Conservation (phyloP, 164 flowering plant genomes). For the Nymphaea colorata region DNA sequence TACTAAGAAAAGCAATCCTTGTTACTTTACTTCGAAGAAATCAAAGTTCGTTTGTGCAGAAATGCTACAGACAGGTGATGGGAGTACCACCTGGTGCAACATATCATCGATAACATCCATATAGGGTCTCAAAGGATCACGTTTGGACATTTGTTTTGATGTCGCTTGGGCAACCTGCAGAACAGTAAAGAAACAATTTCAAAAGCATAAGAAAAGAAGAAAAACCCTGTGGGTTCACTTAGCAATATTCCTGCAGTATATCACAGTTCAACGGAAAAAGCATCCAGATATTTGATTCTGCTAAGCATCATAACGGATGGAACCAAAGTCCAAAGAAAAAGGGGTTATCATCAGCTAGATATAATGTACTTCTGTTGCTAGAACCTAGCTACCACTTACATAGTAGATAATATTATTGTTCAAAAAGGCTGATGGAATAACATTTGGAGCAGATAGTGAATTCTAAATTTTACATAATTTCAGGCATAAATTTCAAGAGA, state of each 20-base stretch:
- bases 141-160: constrained; percentile 94
- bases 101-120: constrained; percentile 91
- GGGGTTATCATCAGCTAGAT: no score
- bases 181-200: not conserved
- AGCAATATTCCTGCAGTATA: not conserved
- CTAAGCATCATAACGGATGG: not conserved
- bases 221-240: not conserved
- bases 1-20: not conserved
- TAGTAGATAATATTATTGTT: no score
- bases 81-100: constrained; percentile 70
- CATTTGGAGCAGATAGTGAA: no score
- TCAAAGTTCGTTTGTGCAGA: not conserved
- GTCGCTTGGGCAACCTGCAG: constrained; percentile 95
- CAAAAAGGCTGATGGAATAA: no score
- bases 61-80: not conserved
- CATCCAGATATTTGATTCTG: not conserved
- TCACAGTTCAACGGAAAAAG: not conserved
- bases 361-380: no score
- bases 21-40: not conserved
- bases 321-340: not conserved
- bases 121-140: constrained; percentile 86
- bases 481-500: no score
- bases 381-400: no score
- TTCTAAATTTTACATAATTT: no score
- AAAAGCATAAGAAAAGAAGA: not conserved